These are phyloP conservation scores for Fraxinus angustifolia DNA, from an alignment of 305 asterid genomes.

Conservation along the genomic window DNA sequence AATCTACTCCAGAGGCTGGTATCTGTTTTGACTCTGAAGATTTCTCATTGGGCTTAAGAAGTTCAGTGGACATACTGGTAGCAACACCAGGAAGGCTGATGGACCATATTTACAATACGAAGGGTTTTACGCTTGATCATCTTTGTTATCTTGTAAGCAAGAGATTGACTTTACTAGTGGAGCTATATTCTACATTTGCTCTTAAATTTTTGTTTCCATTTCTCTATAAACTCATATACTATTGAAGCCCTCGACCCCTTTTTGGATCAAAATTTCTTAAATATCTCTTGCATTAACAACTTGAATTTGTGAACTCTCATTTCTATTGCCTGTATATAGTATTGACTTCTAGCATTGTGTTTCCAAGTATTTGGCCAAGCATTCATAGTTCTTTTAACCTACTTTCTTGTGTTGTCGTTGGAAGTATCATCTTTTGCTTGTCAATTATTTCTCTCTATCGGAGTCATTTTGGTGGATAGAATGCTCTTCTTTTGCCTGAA, in stretches of 20 bases:
- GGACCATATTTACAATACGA: constrained; percentile 83
- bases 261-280: not conserved
- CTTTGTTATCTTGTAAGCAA: constrained; percentile 74
- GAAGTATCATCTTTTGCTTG: not conserved
- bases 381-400: not conserved
- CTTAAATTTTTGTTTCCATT: constrained; percentile 7
- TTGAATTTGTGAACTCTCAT: constrained; percentile 1
- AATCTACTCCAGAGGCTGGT: constrained; percentile 50
- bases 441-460: not conserved
- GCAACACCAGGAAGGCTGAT: constrained; percentile 95
- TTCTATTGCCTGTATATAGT: not conserved
- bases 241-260: not conserved
- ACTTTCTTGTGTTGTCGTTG: not conserved
- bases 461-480: not conserved
- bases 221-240: not conserved
- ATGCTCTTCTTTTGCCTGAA: not conserved
- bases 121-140: constrained; percentile 89
- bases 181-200: not conserved
- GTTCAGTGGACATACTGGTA: constrained; percentile 85
- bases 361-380: constrained; percentile 5
- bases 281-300: not conserved
- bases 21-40: constrained; percentile 49
- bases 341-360: not conserved
- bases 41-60: constrained; percentile 40
- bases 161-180: constrained; percentile 16